Percentiles rank a stretch among this genome's conserved stretches.
Evolutionary conservation across 805 yeast genomes (phyloP).

Genomic region (Saccharomyces cerevisiae): DNA sequence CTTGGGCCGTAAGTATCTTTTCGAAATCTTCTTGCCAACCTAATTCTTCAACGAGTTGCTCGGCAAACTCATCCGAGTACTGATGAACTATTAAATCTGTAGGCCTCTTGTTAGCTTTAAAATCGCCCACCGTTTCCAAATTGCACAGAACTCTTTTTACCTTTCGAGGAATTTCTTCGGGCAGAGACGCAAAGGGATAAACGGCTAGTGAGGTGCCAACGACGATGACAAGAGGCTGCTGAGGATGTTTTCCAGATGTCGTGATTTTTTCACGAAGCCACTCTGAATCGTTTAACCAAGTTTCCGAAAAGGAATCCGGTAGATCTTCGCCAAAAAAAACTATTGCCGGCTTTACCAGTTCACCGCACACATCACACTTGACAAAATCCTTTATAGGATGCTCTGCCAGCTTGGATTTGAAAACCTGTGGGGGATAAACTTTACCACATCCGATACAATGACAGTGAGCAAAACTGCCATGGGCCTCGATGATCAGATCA

Average conservation of each 20-base stretch:
- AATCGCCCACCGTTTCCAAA: conserved; percentile 71
- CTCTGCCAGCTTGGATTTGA: conserved; percentile 35
- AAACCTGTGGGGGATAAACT: conserved; percentile 41
- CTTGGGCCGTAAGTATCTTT: background rate
- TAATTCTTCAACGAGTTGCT: conserved; percentile 40
- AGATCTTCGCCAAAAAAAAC: conserved; percentile 90
- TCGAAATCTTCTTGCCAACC: conserved; percentile 61
- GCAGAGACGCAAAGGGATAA: conserved; percentile 81
- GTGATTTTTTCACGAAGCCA: conserved; percentile 6
- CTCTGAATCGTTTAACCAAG: conserved; percentile 49
- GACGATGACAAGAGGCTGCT: conserved; percentile 63
- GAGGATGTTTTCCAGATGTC: conserved; percentile 32
- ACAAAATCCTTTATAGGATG: conserved; percentile 25
- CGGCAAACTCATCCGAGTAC: conserved; percentile 61
- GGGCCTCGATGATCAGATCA: conserved; percentile 75
- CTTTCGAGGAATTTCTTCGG: conserved; percentile 47
- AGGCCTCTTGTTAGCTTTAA: conserved; percentile 42
- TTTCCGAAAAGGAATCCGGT: conserved; percentile 60
- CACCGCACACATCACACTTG: conserved; percentile 55
- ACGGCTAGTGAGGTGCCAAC: conserved; percentile 92
- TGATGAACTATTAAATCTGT: conserved; percentile 54
- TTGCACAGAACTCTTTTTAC: conserved; percentile 62
- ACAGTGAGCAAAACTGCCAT: conserved; percentile 82
- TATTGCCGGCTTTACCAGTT: conserved; percentile 85
- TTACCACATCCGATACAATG: conserved; percentile 72